Base-by-base conservation (phyloP, 2,329 filamentous ascomycete genomes). In the Pseudogymnoascus sp. region DNA sequence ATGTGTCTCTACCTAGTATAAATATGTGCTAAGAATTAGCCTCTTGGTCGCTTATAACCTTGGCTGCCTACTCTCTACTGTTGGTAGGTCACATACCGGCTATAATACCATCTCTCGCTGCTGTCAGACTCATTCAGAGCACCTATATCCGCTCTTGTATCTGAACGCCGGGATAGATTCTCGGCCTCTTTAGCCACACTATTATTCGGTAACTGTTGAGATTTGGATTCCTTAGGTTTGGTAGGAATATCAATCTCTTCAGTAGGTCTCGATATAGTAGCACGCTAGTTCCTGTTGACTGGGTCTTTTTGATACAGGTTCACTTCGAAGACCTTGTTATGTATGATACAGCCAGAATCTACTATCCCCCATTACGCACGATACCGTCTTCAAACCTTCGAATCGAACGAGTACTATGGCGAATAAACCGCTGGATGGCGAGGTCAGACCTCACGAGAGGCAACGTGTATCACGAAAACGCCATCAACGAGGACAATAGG, bases 301-400 rank as follows among this genome's bases (percentile, higher is more conserved):
- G 77, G 75, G 65, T 80, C 71, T 64, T 78, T 79, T 69, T 80
- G 70, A 64, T 80, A 80, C 1, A 80, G 13, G 66, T 80, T 80
- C 31, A 77, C 25, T 64, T 80, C 78, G 64, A 79, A 80, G 69
- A 80, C 80, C 64, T 73, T 77, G 64, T 79, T 73, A 65, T 80
- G 77, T 40, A 40, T 40, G 39, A 40, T 9, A 40, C 15, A 40
- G 36, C 36, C 13, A 37, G 36, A 37, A 37, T 37, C 36, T 37
- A 37, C 36, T 37, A 37, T 37, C 36, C 36, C 36, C 36, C 36
- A 37, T 37, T 37, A 37, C 36, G 36, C 36, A 37, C 36, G 36
- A 37, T n/a, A 37, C 36, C 36, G 36, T 37, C 36, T 37, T 37
- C 13, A 37, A 37, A 37, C 36, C 36, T 37, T 37, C 36, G 36